phyloP scores from a whole-genome alignment of 805 yeast genomes.

The Hyphopichia homilentoma region DNA sequence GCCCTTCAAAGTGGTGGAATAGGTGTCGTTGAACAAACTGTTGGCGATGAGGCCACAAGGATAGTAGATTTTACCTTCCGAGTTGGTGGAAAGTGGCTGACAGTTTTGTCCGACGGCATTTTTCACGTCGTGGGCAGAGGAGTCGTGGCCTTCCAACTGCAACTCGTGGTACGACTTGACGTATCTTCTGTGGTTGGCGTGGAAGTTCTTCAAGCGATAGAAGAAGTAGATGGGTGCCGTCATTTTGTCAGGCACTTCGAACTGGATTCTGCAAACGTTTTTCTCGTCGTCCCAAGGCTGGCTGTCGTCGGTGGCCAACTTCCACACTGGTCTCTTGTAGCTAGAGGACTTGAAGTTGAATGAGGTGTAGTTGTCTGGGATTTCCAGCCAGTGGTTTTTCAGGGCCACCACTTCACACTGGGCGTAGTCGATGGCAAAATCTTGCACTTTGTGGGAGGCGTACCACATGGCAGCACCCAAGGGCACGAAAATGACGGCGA shows the following conservation, averaged over 20 bases:
- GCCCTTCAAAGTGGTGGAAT: constrained; percentile 23
- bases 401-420: constrained; percentile 38
- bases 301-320: constrained; percentile 32
- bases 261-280: constrained; percentile 43
- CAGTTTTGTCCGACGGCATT: constrained; percentile 44
- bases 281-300: constrained; percentile 47
- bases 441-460: constrained; percentile 37
- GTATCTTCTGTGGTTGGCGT: constrained; percentile 43
- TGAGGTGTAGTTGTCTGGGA: constrained; percentile 36
- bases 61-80: constrained; percentile 52
- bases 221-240: constrained; percentile 40
- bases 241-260: constrained; percentile 28
- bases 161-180: constrained; percentile 43
- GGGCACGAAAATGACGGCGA: constrained; percentile 40
- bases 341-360: constrained; percentile 30
- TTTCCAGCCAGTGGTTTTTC: constrained; percentile 27
- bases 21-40: constrained; percentile 75
- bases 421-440: constrained; percentile 37
- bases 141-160: constrained; percentile 39
- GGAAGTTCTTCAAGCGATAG: constrained; percentile 37
- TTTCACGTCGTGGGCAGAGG: constrained; percentile 29
- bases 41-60: constrained; percentile 88
- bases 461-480: constrained; percentile 47
- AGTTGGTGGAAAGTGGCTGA: constrained; percentile 34
- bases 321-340: constrained; percentile 27